Percentiles rank a stretch among this genome's conserved stretches.
Evolutionary conservation across 2,329 filamentous ascomycete species (phyloP).

Genomic region (Aspergillus texensis): DNA sequence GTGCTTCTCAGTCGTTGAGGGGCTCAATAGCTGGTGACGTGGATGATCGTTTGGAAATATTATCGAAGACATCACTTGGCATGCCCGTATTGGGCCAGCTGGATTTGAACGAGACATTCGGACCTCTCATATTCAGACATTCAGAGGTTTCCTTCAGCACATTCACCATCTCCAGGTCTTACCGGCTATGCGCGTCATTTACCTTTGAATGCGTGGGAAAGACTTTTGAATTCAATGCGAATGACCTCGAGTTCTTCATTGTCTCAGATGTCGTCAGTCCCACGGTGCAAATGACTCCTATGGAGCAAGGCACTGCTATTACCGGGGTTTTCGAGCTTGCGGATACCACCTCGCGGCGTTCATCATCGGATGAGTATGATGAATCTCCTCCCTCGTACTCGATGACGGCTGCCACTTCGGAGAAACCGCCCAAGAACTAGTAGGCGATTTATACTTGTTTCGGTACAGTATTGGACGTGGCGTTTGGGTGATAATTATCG

Average conservation of each 20-base stretch:
- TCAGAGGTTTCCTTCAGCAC: constrained; percentile 16
- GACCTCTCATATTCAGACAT: constrained; percentile 9
- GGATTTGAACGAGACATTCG: constrained; percentile 12
- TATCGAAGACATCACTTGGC: constrained; percentile 9
- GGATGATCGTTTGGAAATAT: constrained; percentile 11
- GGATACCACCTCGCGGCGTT: background rate
- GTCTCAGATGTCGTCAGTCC: background rate
- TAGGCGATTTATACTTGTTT: too few relatives aligned
- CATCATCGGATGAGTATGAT: background rate
- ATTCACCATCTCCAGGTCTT: constrained; percentile 15
- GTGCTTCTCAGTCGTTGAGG: constrained; percentile 16
- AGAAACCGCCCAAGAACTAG: background rate
- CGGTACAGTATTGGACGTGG: background rate
- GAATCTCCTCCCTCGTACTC: constrained; percentile 3
- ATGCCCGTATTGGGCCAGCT: constrained; percentile 7
- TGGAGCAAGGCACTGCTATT: background rate
- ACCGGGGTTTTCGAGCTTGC: background rate
- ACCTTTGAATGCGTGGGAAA: constrained; percentile 15
- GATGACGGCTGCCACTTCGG: background rate
- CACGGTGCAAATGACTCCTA: background rate
- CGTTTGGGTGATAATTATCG: background rate
- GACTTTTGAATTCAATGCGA: background rate
- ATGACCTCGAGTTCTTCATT: constrained; percentile 5
- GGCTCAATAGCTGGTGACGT: constrained; percentile 15
- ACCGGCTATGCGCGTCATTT: constrained; percentile 9